A percentile compares a stretch with the other conserved stretches of the same genome.
These are phyloP conservation scores for Urochloa ruziziensis DNA, from an alignment of 176 grass and related monocot species.

Conservation along the genomic window DNA sequence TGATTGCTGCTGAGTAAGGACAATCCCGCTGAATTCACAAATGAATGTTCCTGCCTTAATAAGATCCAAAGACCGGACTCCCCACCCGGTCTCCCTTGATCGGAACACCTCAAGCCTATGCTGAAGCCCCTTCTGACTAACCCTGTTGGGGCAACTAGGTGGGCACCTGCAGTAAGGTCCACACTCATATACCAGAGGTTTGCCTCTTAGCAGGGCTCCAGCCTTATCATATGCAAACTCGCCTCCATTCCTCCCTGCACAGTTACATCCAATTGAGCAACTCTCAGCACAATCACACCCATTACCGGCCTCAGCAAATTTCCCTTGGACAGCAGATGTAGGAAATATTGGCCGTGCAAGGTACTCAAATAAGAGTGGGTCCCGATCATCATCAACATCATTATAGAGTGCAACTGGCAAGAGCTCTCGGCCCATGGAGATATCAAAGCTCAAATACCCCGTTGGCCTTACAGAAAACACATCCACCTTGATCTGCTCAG, in stretches of 20 bases:
- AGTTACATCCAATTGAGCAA: constrained; percentile 79
- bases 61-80: constrained; percentile 91
- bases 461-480: constrained; percentile 53
- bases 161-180: constrained; percentile 79
- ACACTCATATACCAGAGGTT: constrained; percentile 89
- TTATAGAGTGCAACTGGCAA: constrained; percentile 75
- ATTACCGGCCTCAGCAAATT: constrained; percentile 61
- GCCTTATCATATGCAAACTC: constrained; percentile 83
- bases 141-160: constrained; percentile 76
- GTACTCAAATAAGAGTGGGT: constrained; percentile 84
- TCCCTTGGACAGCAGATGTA: constrained; percentile 64
- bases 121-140: constrained; percentile 83
- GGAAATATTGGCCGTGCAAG: constrained; percentile 76
- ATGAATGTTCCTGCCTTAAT: constrained; percentile 87
- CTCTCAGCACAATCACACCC: constrained; percentile 66
- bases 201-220: constrained; percentile 72
- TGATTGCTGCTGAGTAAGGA: constrained; percentile 76
- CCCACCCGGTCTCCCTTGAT: constrained; percentile 93
- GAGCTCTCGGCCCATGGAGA: constrained; percentile 75
- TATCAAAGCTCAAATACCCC: constrained; percentile 85
- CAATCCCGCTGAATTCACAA: constrained; percentile 93
- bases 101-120: constrained; percentile 86
- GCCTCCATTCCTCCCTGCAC: constrained; percentile 72
- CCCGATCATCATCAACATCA: constrained; percentile 84
- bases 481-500: constrained; percentile 71